Percentiles rank a stretch among this genome's conserved stretches.
These are phyloP conservation scores for Begonia peltatifolia DNA, from an alignment of 306 rosid genomes.

Conservation along the genomic window DNA sequence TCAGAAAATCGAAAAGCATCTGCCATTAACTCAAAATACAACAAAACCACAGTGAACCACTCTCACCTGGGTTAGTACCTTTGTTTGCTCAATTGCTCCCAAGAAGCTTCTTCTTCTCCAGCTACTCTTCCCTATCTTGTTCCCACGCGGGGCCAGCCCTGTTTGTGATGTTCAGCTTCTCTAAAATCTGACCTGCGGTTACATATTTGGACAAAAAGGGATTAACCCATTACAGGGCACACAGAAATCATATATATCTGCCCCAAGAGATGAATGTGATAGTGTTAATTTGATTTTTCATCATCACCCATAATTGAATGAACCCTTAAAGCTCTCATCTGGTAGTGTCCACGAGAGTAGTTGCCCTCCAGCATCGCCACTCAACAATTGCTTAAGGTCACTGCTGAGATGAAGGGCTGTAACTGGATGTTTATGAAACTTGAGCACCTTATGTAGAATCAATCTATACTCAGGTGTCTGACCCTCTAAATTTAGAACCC, in stretches of 20 bases:
- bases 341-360: slow-evolving; percentile 79
- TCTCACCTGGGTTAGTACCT: too few species aligned
- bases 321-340: slow-evolving; percentile 65
- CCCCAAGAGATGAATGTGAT: slow-evolving; percentile 34
- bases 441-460: slow-evolving; percentile 65
- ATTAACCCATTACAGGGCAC: slow-evolving; percentile 24
- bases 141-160: slow-evolving; percentile 33
- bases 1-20: too few species aligned
- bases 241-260: slow-evolving; percentile 22
- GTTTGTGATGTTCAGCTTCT: slow-evolving; percentile 15
- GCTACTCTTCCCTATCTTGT: slow-evolving; percentile 18
- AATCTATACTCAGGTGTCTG: slow-evolving; percentile 65
- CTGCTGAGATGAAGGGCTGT: slow-evolving; percentile 67
- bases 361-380: slow-evolving; percentile 88
- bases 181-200: slow-evolving; percentile 11
- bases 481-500: slow-evolving; percentile 33
- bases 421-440: slow-evolving; percentile 81
- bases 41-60: too few species aligned
- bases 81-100: too few species aligned
- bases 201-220: slow-evolving; percentile 16
- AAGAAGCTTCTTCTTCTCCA: too few species aligned
- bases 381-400: slow-evolving; percentile 81
- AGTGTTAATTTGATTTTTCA: slow-evolving; percentile 10
- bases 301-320: slow-evolving; percentile 61
- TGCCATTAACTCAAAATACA: too few species aligned